Evolutionary conservation across 225 moss, liverwort and hornwort genomes (phyloP).

Genomic region (Thuidium tamariscinum): DNA sequence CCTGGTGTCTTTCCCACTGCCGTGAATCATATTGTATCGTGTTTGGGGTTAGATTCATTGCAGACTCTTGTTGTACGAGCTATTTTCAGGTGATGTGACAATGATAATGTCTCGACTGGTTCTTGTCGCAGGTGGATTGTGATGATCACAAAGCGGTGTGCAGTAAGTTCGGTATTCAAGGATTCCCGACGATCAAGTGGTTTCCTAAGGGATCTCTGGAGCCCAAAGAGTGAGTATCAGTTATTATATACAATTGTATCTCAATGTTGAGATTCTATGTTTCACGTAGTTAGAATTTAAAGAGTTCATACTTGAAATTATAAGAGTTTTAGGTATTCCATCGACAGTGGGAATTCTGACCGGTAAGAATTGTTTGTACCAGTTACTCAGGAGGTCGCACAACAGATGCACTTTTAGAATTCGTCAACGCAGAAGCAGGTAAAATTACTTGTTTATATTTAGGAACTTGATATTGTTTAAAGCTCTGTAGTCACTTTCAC

Average conservation of each 20-base stretch:
- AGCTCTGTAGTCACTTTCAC: not conserved
- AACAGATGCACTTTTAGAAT: constrained; percentile 72
- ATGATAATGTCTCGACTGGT: not conserved
- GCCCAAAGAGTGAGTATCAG: constrained; percentile 71
- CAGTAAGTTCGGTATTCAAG: constrained; percentile 66
- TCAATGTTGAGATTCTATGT: not conserved
- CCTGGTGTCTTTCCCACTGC: not conserved
- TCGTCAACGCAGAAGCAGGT: constrained; percentile 92
- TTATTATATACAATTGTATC: not conserved
- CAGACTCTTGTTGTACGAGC: not conserved
- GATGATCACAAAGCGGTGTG: constrained; percentile 80
- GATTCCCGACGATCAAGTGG: constrained; percentile 95
- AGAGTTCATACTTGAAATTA: not conserved
- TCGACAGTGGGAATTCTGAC: not conserved
- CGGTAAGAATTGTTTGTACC: not conserved
- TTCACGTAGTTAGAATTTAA: not conserved
- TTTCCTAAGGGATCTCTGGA: constrained; percentile 86
- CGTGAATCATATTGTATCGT: not conserved
- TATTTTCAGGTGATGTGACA: not conserved
- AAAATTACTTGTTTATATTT: not conserved
- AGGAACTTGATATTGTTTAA: not conserved
- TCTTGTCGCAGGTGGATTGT: constrained; percentile 71
- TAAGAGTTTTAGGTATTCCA: not conserved
- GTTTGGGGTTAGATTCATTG: not conserved
- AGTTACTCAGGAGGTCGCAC: constrained; percentile 90